phyloP scores from a whole-genome alignment of 345 rosid genomes.

The Microcos paniculata region DNA sequence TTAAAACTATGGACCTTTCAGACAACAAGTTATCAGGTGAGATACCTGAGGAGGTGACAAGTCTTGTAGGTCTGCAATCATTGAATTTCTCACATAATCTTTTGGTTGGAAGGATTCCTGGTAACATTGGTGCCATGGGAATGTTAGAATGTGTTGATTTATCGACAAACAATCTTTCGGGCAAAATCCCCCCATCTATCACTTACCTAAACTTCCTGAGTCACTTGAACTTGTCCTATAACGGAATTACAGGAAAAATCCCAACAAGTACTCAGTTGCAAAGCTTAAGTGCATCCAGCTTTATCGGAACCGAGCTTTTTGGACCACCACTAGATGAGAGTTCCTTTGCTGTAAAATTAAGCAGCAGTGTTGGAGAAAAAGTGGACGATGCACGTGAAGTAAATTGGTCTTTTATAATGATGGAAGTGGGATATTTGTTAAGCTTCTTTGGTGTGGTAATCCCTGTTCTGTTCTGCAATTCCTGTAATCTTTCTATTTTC shows the following conservation, averaged over 20 bases:
- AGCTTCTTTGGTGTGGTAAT: too few relatives aligned
- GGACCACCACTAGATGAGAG: not conserved
- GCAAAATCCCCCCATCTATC: not conserved
- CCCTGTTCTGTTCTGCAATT: too few relatives aligned
- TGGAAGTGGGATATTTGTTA: not conserved
- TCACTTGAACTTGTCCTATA: slow-evolving; percentile 16
- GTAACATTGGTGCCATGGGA: not conserved
- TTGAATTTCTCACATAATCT: slow-evolving; percentile 2
- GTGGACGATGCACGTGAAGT: not conserved
- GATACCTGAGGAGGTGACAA: not conserved
- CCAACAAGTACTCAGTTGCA: not conserved
- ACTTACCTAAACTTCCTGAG: not conserved
- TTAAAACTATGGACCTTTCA: not conserved
- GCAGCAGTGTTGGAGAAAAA: not conserved
- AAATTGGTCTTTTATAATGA: not conserved
- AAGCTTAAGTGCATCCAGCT: not conserved
- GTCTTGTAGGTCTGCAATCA: not conserved
- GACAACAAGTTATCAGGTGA: slow-evolving; percentile 8
- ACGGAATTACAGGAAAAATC: slow-evolving; percentile 14
- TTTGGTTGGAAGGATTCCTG: slow-evolving; percentile 7
- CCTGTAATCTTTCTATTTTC: too few relatives aligned
- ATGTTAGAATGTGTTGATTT: not conserved
- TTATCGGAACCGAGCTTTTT: not conserved
- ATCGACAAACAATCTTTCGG: not conserved
- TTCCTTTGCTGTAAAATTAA: too few relatives aligned